These are phyloP conservation scores for Cicer judaicum DNA, from an alignment of 306 rosid genomes.

Conservation along the genomic window DNA sequence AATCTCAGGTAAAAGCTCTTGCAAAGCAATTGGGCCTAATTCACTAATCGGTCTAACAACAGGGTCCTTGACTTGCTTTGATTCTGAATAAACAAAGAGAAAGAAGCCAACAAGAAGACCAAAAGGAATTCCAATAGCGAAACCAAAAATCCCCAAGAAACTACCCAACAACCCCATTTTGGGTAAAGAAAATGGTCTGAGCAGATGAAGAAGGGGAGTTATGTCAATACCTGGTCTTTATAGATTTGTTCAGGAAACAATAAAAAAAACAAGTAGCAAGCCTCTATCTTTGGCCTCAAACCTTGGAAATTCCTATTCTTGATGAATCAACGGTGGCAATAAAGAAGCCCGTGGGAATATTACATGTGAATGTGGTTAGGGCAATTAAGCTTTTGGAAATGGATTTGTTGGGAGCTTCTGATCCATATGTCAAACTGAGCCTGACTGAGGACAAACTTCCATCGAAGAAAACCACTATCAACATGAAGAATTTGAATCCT, in stretches of 20 bases:
- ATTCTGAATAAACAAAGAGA: constrained; percentile 68
- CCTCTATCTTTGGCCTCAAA: constrained; percentile 92
- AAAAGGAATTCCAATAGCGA: constrained; percentile 77
- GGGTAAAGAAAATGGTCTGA: background rate
- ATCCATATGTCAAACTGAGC: constrained; percentile 87
- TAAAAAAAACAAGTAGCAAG: constrained; percentile 71
- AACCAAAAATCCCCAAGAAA: constrained; percentile 73
- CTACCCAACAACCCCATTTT: constrained; percentile 74
- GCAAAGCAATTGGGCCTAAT: constrained; percentile 72
- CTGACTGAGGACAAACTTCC: constrained; percentile 78
- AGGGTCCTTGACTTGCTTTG: constrained; percentile 73
- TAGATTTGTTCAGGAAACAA: constrained; percentile 57
- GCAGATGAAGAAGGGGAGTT: background rate
- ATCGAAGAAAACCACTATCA: constrained; percentile 75
- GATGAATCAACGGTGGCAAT: constrained; percentile 71
- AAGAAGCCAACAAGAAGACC: constrained; percentile 85
- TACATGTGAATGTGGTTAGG: constrained; percentile 87
- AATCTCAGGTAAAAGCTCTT: constrained; percentile 76
- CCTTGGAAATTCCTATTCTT: constrained; percentile 72
- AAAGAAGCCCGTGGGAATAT: constrained; percentile 91
- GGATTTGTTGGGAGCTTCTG: constrained; percentile 90
- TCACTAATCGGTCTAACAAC: constrained; percentile 67
- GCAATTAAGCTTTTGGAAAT: constrained; percentile 78
- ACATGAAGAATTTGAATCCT: constrained; percentile 83
- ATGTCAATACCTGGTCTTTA: background rate